Conservation (phyloP, 2,329 filamentous ascomycete genomes). For the Xylariaceae sp. region DNA sequence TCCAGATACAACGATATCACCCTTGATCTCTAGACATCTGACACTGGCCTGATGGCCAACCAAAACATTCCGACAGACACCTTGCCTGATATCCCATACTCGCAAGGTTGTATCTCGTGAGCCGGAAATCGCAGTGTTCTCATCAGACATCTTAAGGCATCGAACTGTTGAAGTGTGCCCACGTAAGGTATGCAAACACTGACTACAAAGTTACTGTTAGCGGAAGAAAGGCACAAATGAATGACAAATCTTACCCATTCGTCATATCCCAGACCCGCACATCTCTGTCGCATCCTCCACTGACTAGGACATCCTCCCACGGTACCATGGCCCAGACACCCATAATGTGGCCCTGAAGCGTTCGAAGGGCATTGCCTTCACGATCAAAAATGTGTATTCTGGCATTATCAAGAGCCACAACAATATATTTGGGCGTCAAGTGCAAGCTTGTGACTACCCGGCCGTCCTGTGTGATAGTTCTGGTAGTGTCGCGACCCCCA, state of each 20-base stretch:
- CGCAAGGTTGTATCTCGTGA: constrained; percentile 91
- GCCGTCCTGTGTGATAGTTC: constrained; percentile 92
- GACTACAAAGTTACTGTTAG: constrained; percentile 39
- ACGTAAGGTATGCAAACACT: constrained; percentile 75
- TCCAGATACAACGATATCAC: constrained; percentile 94
- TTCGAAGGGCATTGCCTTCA: constrained; percentile 81
- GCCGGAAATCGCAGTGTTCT: constrained; percentile 90
- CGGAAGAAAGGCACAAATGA: neutral
- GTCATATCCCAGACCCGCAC: constrained; percentile 96
- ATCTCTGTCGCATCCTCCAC: constrained; percentile 92
- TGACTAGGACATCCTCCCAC: constrained; percentile 92
- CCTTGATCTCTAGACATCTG: constrained; percentile 90
- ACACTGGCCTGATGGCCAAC: constrained; percentile 95
- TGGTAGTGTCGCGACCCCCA: constrained; percentile 76
- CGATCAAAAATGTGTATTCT: constrained; percentile 98
- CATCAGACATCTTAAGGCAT: constrained; percentile 96
- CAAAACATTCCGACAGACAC: constrained; percentile 84
- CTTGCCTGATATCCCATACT: constrained; percentile 89
- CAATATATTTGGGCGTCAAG: constrained; percentile 91
- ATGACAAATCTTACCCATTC: constrained; percentile 62
- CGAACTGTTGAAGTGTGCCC: constrained; percentile 96
- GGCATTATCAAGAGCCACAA: constrained; percentile 94
- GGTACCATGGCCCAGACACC: constrained; percentile 99
- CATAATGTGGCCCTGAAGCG: constrained; percentile 94
- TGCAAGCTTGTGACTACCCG: constrained; percentile 96